Evolutionary conservation across 495 filamentous ascomycete species (phyloP), one percentile per base, ranked within the genome.

Genomic region (Penicillium cinerascens): DNA sequence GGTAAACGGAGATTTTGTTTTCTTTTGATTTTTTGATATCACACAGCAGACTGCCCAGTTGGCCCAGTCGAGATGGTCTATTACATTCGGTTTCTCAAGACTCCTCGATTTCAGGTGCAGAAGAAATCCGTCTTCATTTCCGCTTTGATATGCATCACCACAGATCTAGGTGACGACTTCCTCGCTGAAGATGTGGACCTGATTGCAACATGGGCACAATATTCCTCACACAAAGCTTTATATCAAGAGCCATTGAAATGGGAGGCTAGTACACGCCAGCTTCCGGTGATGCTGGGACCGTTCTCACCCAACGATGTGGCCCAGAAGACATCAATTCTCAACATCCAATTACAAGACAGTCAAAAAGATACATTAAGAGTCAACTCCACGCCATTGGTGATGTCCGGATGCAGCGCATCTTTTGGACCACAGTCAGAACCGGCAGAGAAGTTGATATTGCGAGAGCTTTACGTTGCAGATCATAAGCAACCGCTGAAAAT

Each of bases 101-200:
- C 84, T 1, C 85, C 87, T 0, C 72, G 72, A 51, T 55, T 79
- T 47, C 72, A 73, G 44, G 64, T 65, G 49, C 66, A 67, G 25
- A 71, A 72, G 42, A 64, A 77, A 68, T 46, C 64, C 42, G 16
- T 58, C 44, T 59, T 61, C 27, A 62, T 79, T 11, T 73, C 71
- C 25, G 74, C 84, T 27, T 64, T 90, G 18, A 73, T 97, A 48
- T 91, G 90, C 44, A 83, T 98, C 65, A 89, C 90, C 36, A 93
- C 92, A 35, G 93, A 98, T 63, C 74, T 98, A 7, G 91, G 92
- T 2, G 92, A 98, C 66, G 77, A 80, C 1, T 95, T 93, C 64
- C 80, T 91, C n/a, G 75, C 77, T 18, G 70, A 81, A n/a, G 78
- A 86, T 60, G 66, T 80, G 33, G 75, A 77, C 21, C 65, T 96